Conservation (phyloP, 1,284 basidiomycete species). For the Apiotrichum veenhuisii region DNA sequence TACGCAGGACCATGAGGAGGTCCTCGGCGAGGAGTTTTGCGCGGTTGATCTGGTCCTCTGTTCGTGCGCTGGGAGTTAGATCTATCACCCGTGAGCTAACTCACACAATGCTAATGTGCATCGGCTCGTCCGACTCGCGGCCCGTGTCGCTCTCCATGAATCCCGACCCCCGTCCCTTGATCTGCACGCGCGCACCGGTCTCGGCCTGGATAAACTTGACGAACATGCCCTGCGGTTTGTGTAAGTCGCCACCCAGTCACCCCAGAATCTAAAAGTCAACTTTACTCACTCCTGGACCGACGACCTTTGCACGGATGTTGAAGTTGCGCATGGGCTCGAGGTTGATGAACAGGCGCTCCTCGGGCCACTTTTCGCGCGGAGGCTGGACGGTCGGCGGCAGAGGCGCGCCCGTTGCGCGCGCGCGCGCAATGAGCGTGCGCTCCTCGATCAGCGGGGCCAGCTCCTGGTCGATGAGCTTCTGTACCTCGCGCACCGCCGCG, state of each 20-base stretch:
- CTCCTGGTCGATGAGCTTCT: slow-evolving; percentile 79
- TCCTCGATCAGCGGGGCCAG: slow-evolving; percentile 84
- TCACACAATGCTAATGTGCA: slow-evolving; percentile 91
- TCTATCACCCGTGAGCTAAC: slow-evolving; percentile 6
- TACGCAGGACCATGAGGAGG: slow-evolving; percentile 74
- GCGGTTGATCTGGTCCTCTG: slow-evolving; percentile 76
- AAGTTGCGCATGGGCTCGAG: slow-evolving; percentile 91
- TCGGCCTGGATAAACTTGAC: slow-evolving; percentile 98
- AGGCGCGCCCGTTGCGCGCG: slow-evolving; percentile 42
- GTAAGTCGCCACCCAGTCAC: background rate
- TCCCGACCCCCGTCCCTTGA: slow-evolving; percentile 91
- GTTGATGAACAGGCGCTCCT: slow-evolving; percentile 83
- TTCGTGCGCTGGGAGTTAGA: slow-evolving; percentile 64
- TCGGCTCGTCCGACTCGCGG: slow-evolving; percentile 81
- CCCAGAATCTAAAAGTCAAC: background rate
- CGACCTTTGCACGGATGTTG: slow-evolving; percentile 94
- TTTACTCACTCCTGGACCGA: slow-evolving; percentile 77
- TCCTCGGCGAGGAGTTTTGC: slow-evolving; percentile 87
- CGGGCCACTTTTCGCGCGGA: slow-evolving; percentile 80
- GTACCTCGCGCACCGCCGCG: slow-evolving; percentile 73
- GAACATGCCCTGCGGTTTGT: slow-evolving; percentile 70
- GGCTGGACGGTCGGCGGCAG: slow-evolving; percentile 18
- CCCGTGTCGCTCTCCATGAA: slow-evolving; percentile 94
- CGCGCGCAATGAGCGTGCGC: slow-evolving; percentile 55
- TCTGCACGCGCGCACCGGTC: slow-evolving; percentile 94